phyloP scores from a whole-genome alignment of 2,329 filamentous ascomycete genomes.

The Epichloe elymi region DNA sequence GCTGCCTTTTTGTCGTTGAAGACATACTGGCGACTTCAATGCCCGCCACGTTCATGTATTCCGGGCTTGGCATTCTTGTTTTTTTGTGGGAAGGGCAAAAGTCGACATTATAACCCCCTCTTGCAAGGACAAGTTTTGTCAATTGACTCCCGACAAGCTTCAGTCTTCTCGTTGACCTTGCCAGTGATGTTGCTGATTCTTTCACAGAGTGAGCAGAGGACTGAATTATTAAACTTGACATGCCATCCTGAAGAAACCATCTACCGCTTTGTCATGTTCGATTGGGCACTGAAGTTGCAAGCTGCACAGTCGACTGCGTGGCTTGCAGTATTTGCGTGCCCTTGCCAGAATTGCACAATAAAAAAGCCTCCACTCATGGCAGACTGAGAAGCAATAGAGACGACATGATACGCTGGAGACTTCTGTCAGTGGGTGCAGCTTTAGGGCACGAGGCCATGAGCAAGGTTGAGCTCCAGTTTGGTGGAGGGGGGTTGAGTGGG shows the following conservation, averaged over 20 bases:
- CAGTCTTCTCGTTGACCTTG: not conserved
- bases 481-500: no score
- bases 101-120: not conserved
- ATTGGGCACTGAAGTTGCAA: not conserved
- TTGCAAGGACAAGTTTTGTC: no score
- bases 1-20: no score
- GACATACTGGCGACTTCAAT: no score
- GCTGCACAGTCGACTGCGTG: not conserved
- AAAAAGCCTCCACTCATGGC: not conserved
- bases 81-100: not conserved
- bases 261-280: not conserved
- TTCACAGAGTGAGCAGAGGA: not conserved
- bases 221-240: no score
- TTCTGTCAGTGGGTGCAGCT: not conserved
- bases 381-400: not conserved
- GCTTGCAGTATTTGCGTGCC: not conserved
- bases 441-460: no score
- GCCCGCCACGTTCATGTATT: no score
- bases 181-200: not conserved
- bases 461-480: no score
- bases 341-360: not conserved
- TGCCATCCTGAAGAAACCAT: not conserved
- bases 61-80: no score
- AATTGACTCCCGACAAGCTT: no score
- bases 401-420: not conserved